Evolutionary conservation across 2,329 filamentous ascomycete species (phyloP).

Genomic region (Colletotrichum chlorophyti): DNA sequence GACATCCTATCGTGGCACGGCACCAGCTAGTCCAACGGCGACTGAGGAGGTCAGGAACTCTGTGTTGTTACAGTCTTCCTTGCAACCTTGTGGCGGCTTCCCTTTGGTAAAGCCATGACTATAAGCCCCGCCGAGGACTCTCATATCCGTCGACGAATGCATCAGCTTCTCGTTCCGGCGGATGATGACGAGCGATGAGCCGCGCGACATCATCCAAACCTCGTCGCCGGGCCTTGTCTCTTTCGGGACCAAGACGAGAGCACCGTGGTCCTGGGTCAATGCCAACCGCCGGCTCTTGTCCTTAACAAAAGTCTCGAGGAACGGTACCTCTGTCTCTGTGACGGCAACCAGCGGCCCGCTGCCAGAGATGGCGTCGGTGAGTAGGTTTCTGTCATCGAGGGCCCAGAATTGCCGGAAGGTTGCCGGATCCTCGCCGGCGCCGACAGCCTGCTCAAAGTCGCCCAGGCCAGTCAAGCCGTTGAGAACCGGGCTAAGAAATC

Average conservation of each 20-base stretch:
- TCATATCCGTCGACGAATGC: not conserved
- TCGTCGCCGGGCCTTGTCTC: constrained; percentile 21
- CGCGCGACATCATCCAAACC: constrained; percentile 25
- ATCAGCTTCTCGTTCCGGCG: not conserved
- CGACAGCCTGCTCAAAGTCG: constrained; percentile 40
- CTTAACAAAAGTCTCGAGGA: constrained; percentile 27
- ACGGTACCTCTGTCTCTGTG: constrained; percentile 34
- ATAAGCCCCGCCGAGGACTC: constrained; percentile 21
- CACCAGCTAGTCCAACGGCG: constrained; percentile 27
- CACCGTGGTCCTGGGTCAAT: constrained; percentile 24
- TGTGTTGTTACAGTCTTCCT: constrained; percentile 14
- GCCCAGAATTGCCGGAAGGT: constrained; percentile 44
- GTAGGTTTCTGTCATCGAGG: constrained; percentile 41
- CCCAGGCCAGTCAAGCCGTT: constrained; percentile 42
- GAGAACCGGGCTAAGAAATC: constrained; percentile 39
- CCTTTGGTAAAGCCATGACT: constrained; percentile 18
- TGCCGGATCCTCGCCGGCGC: constrained; percentile 39
- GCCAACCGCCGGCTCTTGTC: constrained; percentile 18
- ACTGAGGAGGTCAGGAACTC: constrained; percentile 28
- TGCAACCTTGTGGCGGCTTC: constrained; percentile 1
- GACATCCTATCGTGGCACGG: constrained; percentile 12
- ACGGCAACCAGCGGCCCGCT: constrained; percentile 31
- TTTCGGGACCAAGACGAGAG: constrained; percentile 24
- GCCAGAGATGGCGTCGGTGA: constrained; percentile 39
- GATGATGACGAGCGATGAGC: constrained; percentile 8